Base-by-base conservation (phyloP, 2,329 filamentous ascomycete genomes). In the Sporothrix humicola region DNA sequence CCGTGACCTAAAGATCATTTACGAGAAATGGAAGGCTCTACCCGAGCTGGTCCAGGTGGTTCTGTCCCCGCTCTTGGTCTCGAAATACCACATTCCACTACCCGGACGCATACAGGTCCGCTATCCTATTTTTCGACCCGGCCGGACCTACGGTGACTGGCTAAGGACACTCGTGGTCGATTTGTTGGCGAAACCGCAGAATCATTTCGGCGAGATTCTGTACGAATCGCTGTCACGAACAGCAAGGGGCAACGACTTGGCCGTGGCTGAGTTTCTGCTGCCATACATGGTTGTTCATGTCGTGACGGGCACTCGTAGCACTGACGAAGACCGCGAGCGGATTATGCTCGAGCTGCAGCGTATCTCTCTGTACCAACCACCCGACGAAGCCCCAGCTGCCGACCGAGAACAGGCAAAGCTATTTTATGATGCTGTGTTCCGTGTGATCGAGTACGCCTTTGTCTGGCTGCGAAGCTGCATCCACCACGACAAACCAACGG, bases 361-460 rank as follows among this genome's bases (percentile, higher is more conserved):
- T 2, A 90, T 99, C 46, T 83, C 99, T n/a, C 83, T 90, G 70
- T 86, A 93, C 76, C 86, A 87, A 71, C 83, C 85, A 17, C 78
- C 82, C 0, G 82, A 84, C 52, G 81, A 85, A 59, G 85, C 88
- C 12, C 85, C 85, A 17, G 89, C 91, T 75, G 81, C 86, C 48
- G 88, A 92, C 77, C 88, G 88, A 69, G 93, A 97, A 77, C 91
- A 93, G 69, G 88, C 94, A 78, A 93, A 95, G 79, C 86, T 93
- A 71, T 97, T 93, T 80, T 97, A 93, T 79, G 94, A 98, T 85
- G 94, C 92, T 73, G 91, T 98, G 1, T 99, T 99, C 80, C 89
- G 92, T 65, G 89, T 97, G 3, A 86, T 99, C 0, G 97, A 99
- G 81, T 98, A 99, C 80, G 88, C 95, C 75, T 94, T 94, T 79